Conservation (phyloP, 495 filamentous ascomycete species). For the Neurospora terricola region DNA sequence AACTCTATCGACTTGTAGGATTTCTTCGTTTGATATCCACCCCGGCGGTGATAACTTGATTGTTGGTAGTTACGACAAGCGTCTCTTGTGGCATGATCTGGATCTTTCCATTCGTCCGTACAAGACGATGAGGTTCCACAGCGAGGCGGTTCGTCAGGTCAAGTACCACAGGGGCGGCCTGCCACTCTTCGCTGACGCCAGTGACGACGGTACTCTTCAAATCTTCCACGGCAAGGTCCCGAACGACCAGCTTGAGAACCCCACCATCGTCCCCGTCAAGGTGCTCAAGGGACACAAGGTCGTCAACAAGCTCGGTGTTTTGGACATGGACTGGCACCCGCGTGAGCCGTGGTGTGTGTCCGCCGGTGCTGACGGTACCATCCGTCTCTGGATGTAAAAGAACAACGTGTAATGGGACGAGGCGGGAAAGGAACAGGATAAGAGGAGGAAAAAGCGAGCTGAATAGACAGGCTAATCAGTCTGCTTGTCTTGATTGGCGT, state of each 20-base stretch:
- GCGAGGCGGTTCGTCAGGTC: slow-evolving; percentile 80
- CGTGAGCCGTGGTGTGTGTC: slow-evolving; percentile 86
- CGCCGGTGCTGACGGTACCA: slow-evolving; percentile 86
- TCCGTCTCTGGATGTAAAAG: slow-evolving; percentile 36
- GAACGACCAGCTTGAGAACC: slow-evolving; percentile 87
- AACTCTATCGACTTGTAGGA: slow-evolving; percentile 46
- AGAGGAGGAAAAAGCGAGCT: background rate
- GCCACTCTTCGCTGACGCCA: slow-evolving; percentile 85
- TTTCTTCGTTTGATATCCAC: slow-evolving; percentile 87
- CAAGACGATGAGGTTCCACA: slow-evolving; percentile 90
- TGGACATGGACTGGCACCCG: slow-evolving; percentile 94
- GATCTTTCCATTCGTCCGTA: slow-evolving; percentile 84
- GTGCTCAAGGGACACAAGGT: slow-evolving; percentile 84
- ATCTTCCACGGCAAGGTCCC: slow-evolving; percentile 96
- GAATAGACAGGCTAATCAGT: background rate
- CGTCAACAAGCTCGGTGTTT: slow-evolving; percentile 67
- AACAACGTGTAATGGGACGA: background rate
- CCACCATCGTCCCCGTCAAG: slow-evolving; percentile 91
- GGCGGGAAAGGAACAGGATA: background rate
- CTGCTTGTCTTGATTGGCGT: background rate
- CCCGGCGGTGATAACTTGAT: slow-evolving; percentile 89
- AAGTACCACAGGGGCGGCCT: slow-evolving; percentile 73
- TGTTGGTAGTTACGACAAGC: slow-evolving; percentile 85
- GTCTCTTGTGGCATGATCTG: slow-evolving; percentile 93
- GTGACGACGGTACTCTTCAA: slow-evolving; percentile 87